Evolutionary conservation across 2,329 filamentous ascomycete species (phyloP), one percentile per base, ranked within the genome.

Genomic region (Fusarium ambrosium): DNA sequence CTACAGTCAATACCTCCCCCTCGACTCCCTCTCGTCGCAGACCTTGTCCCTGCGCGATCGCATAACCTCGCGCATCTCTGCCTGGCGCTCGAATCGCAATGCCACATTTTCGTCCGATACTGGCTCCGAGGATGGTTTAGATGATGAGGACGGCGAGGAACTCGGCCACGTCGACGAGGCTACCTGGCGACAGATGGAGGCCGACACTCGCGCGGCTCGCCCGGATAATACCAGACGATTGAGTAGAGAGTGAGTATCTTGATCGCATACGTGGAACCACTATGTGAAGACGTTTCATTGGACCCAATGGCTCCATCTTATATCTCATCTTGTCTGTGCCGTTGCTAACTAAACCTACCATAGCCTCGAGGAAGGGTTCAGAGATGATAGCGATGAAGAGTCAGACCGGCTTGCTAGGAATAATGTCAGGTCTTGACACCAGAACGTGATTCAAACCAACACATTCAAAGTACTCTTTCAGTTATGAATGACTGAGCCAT

Each of bases 1-100:
- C 70, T 95, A 95, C 82, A 89, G 90, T 79, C 91, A 94, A 70
- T 95, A 95, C 80, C 89, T 95, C 2, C 93, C 93, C 1, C 84
- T 95, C 73, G 89, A 93, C 71, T 85, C 87, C 36, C 89, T 93
- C 70, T 89, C 89, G 24, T 88, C 86, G 61, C 88, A 88, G 61
- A 92, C 89, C 7, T 83, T 85, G 9, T 85, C 90, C 71, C 76
- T 91, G 27, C 87, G 90, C 32, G 84, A 88, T 58, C 85, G 89
- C 70, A 77, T 90, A 70, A 72, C 79, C n/a, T 70, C 74, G 41
- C 79, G 80, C 36, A 74, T 83, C 48, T 66, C 81, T 43, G 74
- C 73, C 37, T 88, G 88, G 89, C 84, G 88, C 58, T 79, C 84
- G 22, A 83, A 86, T 60, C 80, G 83, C 8, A 80, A 81, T 24